Percentiles rank a stretch among this genome's conserved stretches.
Evolutionary conservation across 2,329 filamentous ascomycete genomes (phyloP).

Genomic region (Penicillium nordicum): DNA sequence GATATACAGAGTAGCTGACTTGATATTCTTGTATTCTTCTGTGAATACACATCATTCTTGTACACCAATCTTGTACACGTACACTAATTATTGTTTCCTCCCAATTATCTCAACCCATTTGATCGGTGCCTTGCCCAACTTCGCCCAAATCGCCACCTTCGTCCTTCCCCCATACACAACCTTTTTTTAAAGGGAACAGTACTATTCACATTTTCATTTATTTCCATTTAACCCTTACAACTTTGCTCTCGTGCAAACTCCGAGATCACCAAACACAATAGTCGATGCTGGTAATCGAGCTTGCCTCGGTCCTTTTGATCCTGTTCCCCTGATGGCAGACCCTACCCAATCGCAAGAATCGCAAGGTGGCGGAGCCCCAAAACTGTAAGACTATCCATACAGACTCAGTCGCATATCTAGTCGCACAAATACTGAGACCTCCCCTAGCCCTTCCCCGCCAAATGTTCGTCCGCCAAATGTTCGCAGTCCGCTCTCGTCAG

Average conservation of each 20-base stretch:
- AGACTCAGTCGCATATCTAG: neutral
- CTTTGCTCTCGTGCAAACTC: neutral
- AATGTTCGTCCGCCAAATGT: slow-evolving; percentile 20
- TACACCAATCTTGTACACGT: slow-evolving; percentile 18
- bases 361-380: slow-evolving; percentile 23
- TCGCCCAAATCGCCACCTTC: slow-evolving; percentile 15
- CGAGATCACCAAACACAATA: slow-evolving; percentile 8
- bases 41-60: slow-evolving; percentile 18
- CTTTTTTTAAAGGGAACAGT: neutral
- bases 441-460: slow-evolving; percentile 16
- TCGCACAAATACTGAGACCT: slow-evolving; percentile 15
- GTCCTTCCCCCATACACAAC: slow-evolving; percentile 7
- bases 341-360: slow-evolving; percentile 24
- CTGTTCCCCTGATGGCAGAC: slow-evolving; percentile 26
- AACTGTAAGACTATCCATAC: slow-evolving; percentile 22
- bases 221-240: neutral
- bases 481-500: slow-evolving; percentile 29
- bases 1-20: neutral
- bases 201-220: neutral
- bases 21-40: neutral
- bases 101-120: slow-evolving; percentile 10
- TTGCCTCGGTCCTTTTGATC: slow-evolving; percentile 2
- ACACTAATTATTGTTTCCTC: slow-evolving; percentile 16
- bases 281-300: slow-evolving; percentile 15
- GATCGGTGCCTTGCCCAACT: slow-evolving; percentile 21